Base-by-base conservation (phyloP, 805 yeast genomes). In the Lachancea waltii region DNA sequence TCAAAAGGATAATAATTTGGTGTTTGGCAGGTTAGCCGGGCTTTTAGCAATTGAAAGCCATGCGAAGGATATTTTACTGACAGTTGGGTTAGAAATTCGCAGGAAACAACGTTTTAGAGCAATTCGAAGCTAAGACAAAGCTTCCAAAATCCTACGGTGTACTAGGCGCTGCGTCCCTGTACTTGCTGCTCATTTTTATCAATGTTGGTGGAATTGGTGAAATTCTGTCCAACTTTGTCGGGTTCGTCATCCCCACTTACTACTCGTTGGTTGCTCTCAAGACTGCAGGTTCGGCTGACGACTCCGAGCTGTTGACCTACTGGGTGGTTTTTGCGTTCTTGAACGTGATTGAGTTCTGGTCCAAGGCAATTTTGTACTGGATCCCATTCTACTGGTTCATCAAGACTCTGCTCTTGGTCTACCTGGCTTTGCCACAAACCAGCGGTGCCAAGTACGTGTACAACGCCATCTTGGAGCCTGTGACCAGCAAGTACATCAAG, bases 241-340 rank as follows among this genome's bases (percentile, higher is more conserved):
- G 97, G 1, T 85, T 92, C 50, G 85, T 76, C 28, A 61, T 87
- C 45, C 98, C 99, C 32, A 90, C 92, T 38, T 90, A 89, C 69
- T 78, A 73, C 58, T 90, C 97, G 7, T 69, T 92, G 45, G 60
- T 75, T 46, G 97, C 98, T 16, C 70, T 92, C 49, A 83, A 79
- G 62, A 82, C 95, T 16, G 48, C 76, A 7, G 56, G 73, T 13
- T 65, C 78, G 29, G 64, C 67, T 30, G 97, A 90, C 62, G 99
- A 92, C 64, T 79, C 92, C 33, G 81, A 82, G 61, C 76, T 85
- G 60, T 75, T 92, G 57, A 85, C 97, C 10, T 92, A 92, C 72
- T 92, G 98, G 98, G 96, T 92, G 42, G 95, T 92, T n/a, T 92
- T 85, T 60, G 95, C 96, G 11, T 79, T 80, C 53, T 76, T 92